Evolutionary conservation across 192 early-diverging fungal species (phyloP), one percentile per base, ranked within the genome.

Genomic region (Coemansia sp.): DNA sequence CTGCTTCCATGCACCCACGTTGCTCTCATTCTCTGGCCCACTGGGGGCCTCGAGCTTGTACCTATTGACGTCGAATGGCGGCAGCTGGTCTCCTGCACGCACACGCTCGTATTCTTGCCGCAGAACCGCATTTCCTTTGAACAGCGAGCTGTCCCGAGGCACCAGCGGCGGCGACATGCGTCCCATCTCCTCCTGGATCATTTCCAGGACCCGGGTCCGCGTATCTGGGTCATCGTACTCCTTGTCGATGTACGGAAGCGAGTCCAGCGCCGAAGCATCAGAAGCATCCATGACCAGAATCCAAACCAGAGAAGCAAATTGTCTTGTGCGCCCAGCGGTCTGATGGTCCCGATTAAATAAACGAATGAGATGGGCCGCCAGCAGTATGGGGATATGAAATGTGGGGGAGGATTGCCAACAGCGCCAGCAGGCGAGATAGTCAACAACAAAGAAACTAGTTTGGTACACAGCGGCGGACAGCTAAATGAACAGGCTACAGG

Each of bases 231-330:
- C 64, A 20, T 64, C 62, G 28, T 73, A 73, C 9, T 73, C 69
- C 44, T 61, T 66, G 54, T 73, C 69, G 11, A 73, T 66, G 27
- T 73, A 73, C 21, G 69, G 69, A 12, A 73, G 59, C 31, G 69
- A 64, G 21, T 60, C 48, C 0, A 60, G n/a, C n/a, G n/a, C n/a
- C n/a, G n/a, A n/a, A n/a, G n/a, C n/a, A n/a, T n/a, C n/a, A n/a
- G n/a, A n/a, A n/a, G n/a, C n/a, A n/a, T n/a, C n/a, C n/a, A n/a
- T n/a, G n/a, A n/a, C n/a, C n/a, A n/a, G n/a, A n/a, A n/a, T n/a
- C n/a, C n/a, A n/a, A n/a, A n/a, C n/a, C n/a, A n/a, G n/a, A n/a
- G n/a, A n/a, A n/a, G n/a, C n/a, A n/a, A n/a, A n/a, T n/a, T n/a
- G n/a, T n/a, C n/a, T n/a, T n/a, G n/a, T n/a, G n/a, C n/a, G n/a